These are phyloP conservation scores for Flaveria floridana DNA, from an alignment of 140 eudicot genomes.

Conservation along the genomic window DNA sequence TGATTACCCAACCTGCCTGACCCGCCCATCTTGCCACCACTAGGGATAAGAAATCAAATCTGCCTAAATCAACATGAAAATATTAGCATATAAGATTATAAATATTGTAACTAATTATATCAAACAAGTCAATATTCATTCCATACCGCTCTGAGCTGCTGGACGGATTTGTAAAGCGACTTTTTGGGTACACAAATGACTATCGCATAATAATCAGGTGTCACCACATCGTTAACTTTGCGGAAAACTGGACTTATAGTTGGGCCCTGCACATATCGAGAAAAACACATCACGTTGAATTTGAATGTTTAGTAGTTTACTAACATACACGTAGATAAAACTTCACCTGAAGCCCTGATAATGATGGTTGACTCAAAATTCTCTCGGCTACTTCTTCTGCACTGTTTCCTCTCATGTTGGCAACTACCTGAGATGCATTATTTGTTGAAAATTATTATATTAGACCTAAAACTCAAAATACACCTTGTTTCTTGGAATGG, in stretches of 20 bases:
- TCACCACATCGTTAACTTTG: conserved; percentile 51
- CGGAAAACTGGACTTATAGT: conserved; percentile 84
- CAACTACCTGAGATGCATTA: conserved; percentile 58
- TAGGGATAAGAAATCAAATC: background rate
- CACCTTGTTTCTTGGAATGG: background rate
- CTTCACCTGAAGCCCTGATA: conserved; percentile 85
- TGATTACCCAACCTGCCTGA: background rate
- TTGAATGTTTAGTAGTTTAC: conserved; percentile 14
- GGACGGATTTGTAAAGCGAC: conserved; percentile 69
- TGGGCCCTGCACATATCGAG: conserved; percentile 64
- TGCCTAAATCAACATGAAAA: background rate
- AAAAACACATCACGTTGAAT: background rate
- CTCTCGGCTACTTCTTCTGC: conserved; percentile 88
- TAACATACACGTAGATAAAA: background rate
- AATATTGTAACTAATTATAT: background rate
- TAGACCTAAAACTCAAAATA: background rate
- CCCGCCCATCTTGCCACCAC: conserved; percentile 2
- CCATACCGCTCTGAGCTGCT: conserved; percentile 81
- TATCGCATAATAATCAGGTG: conserved; percentile 74
- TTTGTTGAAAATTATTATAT: background rate
- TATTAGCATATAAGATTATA: background rate
- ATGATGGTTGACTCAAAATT: conserved; percentile 67
- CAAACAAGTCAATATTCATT: conserved; percentile 6
- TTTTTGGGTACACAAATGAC: conserved; percentile 93
- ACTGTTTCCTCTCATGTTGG: conserved; percentile 92